Base-by-base conservation (phyloP, 2,329 filamentous ascomycete genomes). In the Intubia oerlemansii region DNA sequence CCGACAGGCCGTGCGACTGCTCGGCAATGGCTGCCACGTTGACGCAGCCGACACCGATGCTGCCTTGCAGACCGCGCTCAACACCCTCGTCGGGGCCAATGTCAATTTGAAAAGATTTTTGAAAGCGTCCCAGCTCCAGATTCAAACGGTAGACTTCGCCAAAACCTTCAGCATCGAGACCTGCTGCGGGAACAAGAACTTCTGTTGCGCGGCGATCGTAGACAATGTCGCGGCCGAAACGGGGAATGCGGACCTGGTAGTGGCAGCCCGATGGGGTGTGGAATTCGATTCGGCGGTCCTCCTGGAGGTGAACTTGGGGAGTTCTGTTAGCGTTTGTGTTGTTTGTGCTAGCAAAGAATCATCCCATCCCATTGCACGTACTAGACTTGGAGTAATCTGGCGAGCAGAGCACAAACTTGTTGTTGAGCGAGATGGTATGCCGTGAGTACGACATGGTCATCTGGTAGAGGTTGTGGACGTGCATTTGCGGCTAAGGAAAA, bases 131-230 rank as follows among this genome's bases (percentile, higher is more conserved):
- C 18, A 81, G 56, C 45, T 98, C 88, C 38, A 98, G 57, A 42
- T 95, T 95, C 41, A 98, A 54, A 7, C 88, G 64, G 45, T 88
- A 98, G 0, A 93, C 84, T 44, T 98, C 88, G 33, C 85, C 88
- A 49, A 73, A 69, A 6, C 82, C 81, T 34, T 92, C 79, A 2
- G 63, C 57, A 43, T 90, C 88, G 12, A 92, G 65, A 6, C 88
- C 88, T 1, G 92, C 85, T 0, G 85, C 62, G 0, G 88, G 84
- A 12, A 98, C 57, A 12, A 95, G 60, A 5, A 80, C 80, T 46
- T 98, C 88, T 2, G 85, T 73, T 3, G 74, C 76, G 27, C 71
- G 65, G 35, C 68, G 66, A 46, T 91, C 80, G 50, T 92, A 95
- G 32, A 79, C 58, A 26, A 98, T 54, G 46, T 91, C 85, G 45